These are phyloP conservation scores for Penicillium sp. DNA, from an alignment of 2,329 filamentous ascomycete species.

Conservation along the genomic window DNA sequence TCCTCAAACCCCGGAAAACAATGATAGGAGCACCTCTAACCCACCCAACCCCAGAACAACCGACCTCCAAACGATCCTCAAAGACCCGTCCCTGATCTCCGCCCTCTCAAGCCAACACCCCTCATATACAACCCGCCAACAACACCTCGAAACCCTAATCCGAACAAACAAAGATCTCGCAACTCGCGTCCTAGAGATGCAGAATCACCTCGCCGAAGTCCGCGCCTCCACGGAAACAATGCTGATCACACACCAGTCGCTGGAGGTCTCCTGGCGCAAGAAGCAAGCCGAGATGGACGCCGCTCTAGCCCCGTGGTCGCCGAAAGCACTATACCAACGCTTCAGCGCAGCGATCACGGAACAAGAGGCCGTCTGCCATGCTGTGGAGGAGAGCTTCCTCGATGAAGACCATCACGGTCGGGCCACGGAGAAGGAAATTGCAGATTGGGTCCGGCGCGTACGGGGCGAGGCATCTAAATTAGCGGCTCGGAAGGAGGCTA, in stretches of 20 bases:
- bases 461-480: slow-evolving; percentile 75
- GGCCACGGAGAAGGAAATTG: slow-evolving; percentile 76
- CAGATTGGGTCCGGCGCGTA: slow-evolving; percentile 80
- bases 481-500: slow-evolving; percentile 80
- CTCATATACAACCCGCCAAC: slow-evolving; percentile 65
- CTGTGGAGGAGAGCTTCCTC: slow-evolving; percentile 90
- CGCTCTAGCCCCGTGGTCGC: slow-evolving; percentile 79
- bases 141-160: slow-evolving; percentile 64
- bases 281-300: slow-evolving; percentile 88
- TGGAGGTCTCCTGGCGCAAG: slow-evolving; percentile 88
- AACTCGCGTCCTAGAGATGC: slow-evolving; percentile 41
- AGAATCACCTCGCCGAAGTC: slow-evolving; percentile 50
- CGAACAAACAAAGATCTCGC: slow-evolving; percentile 71
- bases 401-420: slow-evolving; percentile 57
- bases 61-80: slow-evolving; percentile 73
- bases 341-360: slow-evolving; percentile 75
- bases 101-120: slow-evolving; percentile 77
- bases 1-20: slow-evolving; percentile 9
- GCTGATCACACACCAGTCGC: slow-evolving; percentile 75
- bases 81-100: slow-evolving; percentile 65
- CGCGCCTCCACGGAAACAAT: slow-evolving; percentile 75
- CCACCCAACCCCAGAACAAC: slow-evolving; percentile 26
- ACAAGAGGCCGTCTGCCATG: slow-evolving; percentile 76
- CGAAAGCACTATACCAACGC: slow-evolving; percentile 80
- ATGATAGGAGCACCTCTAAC: slow-evolving; percentile 17